Conservation (phyloP, 2,329 filamentous ascomycete species). For the Teratosphaeria nubilosa region DNA sequence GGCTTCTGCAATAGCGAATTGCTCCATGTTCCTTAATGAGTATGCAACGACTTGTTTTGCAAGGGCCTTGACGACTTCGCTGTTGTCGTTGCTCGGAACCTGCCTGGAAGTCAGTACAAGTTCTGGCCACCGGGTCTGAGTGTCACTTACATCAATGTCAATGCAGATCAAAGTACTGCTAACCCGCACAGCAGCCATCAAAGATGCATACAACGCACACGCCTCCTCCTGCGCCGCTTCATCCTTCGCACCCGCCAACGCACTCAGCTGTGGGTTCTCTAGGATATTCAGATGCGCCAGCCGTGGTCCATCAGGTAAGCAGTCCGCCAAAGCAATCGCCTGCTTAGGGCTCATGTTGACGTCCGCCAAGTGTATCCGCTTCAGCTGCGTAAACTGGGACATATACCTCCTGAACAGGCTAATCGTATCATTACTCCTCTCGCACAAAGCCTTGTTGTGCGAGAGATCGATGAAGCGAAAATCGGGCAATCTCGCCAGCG, state of each 20-base stretch:
- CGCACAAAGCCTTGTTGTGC: constrained; percentile 68
- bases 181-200: constrained; percentile 77
- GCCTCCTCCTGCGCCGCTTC: constrained; percentile 83
- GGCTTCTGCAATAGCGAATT: constrained; percentile 57
- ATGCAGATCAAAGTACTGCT: constrained; percentile 77
- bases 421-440: constrained; percentile 31
- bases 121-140: constrained; percentile 1
- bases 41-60: constrained; percentile 94
- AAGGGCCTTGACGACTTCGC: constrained; percentile 81
- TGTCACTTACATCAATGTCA: constrained; percentile 62
- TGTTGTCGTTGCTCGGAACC: constrained; percentile 66
- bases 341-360: constrained; percentile 78
- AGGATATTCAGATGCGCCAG: constrained; percentile 81
- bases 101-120: constrained; percentile 5
- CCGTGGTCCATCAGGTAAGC: constrained; percentile 70
- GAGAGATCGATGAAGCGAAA: constrained; percentile 88
- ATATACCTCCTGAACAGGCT: constrained; percentile 68
- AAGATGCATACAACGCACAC: constrained; percentile 81
- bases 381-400: constrained; percentile 66
- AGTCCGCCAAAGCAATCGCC: constrained; percentile 80
- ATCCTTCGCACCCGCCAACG: constrained; percentile 63
- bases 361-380: constrained; percentile 77
- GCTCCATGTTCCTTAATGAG: constrained; percentile 83
- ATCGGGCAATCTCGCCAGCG: constrained; percentile 56
- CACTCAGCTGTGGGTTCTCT: constrained; percentile 64